A percentile compares a stretch with the other conserved stretches of the same genome.
These are phyloP conservation scores for Microcos paniculata DNA, from an alignment of 345 rosid species.

Conservation along the genomic window DNA sequence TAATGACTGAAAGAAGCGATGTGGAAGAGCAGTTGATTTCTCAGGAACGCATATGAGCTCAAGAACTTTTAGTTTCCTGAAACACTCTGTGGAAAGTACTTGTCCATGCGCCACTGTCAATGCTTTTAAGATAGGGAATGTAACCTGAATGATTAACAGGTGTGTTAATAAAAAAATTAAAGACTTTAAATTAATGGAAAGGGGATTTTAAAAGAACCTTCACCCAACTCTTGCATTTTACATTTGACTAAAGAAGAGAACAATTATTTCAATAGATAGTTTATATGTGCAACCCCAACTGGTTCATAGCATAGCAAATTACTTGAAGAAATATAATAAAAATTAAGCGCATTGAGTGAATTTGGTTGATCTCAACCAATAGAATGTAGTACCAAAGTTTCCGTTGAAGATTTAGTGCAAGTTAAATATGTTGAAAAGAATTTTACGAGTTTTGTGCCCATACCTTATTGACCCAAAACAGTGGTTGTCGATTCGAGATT, in stretches of 20 bases:
- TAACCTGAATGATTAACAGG: not conserved
- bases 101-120: not conserved
- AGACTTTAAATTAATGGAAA: slow-evolving; percentile 6
- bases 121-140: not conserved
- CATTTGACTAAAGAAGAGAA: no score
- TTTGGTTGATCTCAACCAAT: no score
- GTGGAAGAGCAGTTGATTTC: not conserved
- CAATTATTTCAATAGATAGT: no score
- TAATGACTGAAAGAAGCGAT: no score
- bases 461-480: slow-evolving; percentile 9
- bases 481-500: not conserved
- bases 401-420: not conserved
- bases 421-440: not conserved
- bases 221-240: no score
- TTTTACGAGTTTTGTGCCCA: not conserved
- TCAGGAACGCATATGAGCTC: not conserved
- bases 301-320: no score
- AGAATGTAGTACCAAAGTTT: not conserved
- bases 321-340: no score
- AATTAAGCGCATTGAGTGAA: no score
- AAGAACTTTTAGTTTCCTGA: not conserved
- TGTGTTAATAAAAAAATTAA: not conserved
- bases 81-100: not conserved
- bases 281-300: no score
- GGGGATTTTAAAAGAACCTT: not conserved